Evolutionary conservation across 345 rosid species (phyloP), one percentile per base, ranked within the genome.

Genomic region (Psidium guajava): DNA sequence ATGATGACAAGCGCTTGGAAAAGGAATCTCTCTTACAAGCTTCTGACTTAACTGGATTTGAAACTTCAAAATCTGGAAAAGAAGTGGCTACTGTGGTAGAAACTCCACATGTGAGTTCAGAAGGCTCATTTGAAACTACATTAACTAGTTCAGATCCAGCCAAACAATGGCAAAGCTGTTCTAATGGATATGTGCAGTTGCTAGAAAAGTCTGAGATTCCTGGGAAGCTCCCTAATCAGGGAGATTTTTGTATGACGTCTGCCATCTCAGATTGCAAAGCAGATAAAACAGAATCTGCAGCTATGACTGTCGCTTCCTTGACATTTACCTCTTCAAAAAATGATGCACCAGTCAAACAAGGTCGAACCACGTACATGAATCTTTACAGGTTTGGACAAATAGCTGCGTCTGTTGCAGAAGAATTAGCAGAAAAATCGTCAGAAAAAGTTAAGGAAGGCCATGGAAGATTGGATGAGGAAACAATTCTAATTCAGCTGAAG

Each of bases 321-420:
- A 74, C 64, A 50, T 86, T 86, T 24, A 88, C 88, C 73, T 82
- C 87, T 40, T 86, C 88, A 88, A 86, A 84, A 85, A 87, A 86
- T 88, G 87, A 85, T 51, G 69, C n/a, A 83, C 64, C 85, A 25
- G 87, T 87, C 82, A 84, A 84, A 57, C 93, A 87, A 85, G 64
- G 82, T 55, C 90, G 85, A 86, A 90, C 80, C 86, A 89, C 90
- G 64, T 97, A 97, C 88, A 73, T 91, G 86, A 97, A 97, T 89
- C 89, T 77, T 86, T 97, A 97, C 85, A 87, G 90, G 85, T 95
- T 95, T 92, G 98, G 98, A 83, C 92, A 84, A 87, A 90, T 89
- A 88, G 93, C 98, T 86, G 91, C 96, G 44, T 88, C 89, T 85
- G 85, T 96, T 89, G 94, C 87, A 21, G 95, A 93, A 87, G 99